Conservation (phyloP, 1,284 basidiomycete genomes). For the Apiotrichum domesticum region DNA sequence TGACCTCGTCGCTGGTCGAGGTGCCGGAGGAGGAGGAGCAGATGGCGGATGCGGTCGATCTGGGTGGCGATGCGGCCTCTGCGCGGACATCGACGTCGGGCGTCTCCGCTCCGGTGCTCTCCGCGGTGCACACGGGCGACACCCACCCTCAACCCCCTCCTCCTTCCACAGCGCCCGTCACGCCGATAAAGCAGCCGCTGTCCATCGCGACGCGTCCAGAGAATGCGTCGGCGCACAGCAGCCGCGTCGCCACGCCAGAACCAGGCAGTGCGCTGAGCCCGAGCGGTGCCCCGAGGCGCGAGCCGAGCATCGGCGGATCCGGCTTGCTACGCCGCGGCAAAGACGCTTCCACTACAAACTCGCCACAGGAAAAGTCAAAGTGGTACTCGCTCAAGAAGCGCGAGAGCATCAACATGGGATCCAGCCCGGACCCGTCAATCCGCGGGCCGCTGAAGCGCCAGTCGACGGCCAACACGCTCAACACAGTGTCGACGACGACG, state of each 20-base stretch:
- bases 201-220: background rate
- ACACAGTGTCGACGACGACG: background rate
- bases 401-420: constrained; percentile 1
- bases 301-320: background rate
- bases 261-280: background rate
- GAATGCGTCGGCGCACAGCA: background rate
- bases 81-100: background rate
- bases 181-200: background rate
- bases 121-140: too few relatives aligned
- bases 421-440: background rate
- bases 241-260: background rate
- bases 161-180: background rate
- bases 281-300: background rate
- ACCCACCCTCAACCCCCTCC: too few relatives aligned
- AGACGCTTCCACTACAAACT: background rate
- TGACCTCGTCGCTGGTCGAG: background rate
- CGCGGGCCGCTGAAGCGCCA: background rate
- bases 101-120: background rate
- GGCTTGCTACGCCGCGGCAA: background rate
- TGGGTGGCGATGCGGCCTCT: background rate
- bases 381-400: constrained; percentile 13
- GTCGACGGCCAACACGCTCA: constrained; percentile 12
- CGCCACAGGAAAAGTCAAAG: constrained; percentile 5
- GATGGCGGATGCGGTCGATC: background rate
- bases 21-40: constrained; percentile 3